A percentile compares a stretch with the other conserved stretches of the same genome.
phyloP scores from a whole-genome alignment of 257 asterid genomes.

The Capsicum baccatum region DNA sequence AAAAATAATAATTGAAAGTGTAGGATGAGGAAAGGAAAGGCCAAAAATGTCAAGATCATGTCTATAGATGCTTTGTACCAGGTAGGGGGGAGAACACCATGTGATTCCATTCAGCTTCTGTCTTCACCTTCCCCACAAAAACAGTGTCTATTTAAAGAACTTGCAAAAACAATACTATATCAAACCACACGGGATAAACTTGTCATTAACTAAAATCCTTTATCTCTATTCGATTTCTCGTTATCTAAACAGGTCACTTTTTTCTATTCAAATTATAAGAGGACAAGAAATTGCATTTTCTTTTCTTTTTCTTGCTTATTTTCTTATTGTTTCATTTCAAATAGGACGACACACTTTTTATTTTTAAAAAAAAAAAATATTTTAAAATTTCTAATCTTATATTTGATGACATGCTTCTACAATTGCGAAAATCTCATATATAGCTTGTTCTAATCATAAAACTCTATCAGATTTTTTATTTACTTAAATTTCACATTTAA shows the following conservation, averaged over 20 bases:
- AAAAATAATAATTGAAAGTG: background rate
- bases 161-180: conserved; percentile 12
- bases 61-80: conserved; percentile 28
- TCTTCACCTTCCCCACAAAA: conserved; percentile 35
- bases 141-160: conserved; percentile 36
- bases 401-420: background rate
- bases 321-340: background rate
- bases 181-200: conserved; percentile 8
- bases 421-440: background rate
- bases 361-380: background rate
- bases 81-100: conserved; percentile 34
- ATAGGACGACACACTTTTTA: background rate
- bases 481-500: background rate
- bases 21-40: background rate
- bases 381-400: background rate
- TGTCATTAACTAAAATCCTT: background rate
- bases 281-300: too few species aligned
- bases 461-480: background rate
- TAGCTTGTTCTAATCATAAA: background rate
- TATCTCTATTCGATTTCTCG: background rate
- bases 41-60: conserved; percentile 27
- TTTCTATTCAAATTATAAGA: too few species aligned
- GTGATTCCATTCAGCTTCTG: conserved; percentile 41
- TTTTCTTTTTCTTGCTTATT: background rate
- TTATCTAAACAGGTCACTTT: too few species aligned